These are phyloP conservation scores for Ceriops zippeliana DNA, from an alignment of 345 rosid genomes.

Conservation along the genomic window DNA sequence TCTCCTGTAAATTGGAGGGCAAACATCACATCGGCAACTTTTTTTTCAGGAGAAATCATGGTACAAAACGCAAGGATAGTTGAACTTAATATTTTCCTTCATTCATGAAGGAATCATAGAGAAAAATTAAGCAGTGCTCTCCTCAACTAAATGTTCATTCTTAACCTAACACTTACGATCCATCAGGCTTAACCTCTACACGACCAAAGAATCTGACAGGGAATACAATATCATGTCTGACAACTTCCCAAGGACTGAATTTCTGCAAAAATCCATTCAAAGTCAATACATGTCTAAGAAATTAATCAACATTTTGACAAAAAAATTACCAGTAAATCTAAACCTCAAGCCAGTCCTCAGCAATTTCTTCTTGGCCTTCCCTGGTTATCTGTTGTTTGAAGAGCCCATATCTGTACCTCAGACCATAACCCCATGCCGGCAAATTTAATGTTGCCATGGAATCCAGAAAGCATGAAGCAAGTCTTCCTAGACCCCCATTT, in stretches of 20 bases:
- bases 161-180: constrained; percentile 58
- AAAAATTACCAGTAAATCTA: constrained; percentile 3
- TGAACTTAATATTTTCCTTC: neutral
- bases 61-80: neutral
- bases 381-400: constrained; percentile 80
- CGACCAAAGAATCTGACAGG: constrained; percentile 87
- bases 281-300: constrained; percentile 14
- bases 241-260: constrained; percentile 98
- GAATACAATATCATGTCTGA: constrained; percentile 82
- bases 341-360: constrained; percentile 99
- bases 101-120: neutral
- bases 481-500: constrained; percentile 97
- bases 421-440: constrained; percentile 99
- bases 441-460: constrained; percentile 94
- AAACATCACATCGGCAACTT: constrained; percentile 9
- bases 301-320: constrained; percentile 2
- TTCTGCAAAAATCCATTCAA: constrained; percentile 57
- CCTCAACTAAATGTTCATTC: neutral
- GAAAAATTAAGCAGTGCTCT: neutral
- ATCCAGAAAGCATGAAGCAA: constrained; percentile 93
- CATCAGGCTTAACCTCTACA: constrained; percentile 70
- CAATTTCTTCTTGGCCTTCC: constrained; percentile 90
- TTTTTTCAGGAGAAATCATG: constrained; percentile 4
- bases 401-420: constrained; percentile 89
- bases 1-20: constrained; percentile 47